Percentiles rank a stretch among this genome's conserved stretches.
phyloP scores from a whole-genome alignment of 495 filamentous ascomycete genomes.

The Geopyxis carbonaria region DNA sequence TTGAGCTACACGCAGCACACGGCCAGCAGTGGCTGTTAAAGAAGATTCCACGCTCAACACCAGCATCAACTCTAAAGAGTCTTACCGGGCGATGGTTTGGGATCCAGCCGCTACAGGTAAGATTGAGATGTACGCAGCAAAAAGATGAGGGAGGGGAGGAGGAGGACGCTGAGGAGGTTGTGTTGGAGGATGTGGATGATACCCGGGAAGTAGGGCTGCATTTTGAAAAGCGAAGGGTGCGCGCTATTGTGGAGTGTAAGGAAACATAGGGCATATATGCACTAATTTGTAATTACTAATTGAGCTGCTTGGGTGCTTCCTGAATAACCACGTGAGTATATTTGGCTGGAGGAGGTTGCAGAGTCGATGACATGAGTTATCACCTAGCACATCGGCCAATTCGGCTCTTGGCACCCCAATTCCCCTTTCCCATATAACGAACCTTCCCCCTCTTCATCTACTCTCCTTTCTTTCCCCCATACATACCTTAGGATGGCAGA shows the following conservation, averaged over 20 bases:
- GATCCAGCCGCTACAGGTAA: constrained; percentile 42
- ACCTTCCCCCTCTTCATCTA: too few relatives aligned
- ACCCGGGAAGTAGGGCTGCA: constrained; percentile 3
- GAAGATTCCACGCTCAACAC: constrained; percentile 56
- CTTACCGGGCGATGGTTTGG: constrained; percentile 55
- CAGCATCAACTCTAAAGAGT: constrained; percentile 66
- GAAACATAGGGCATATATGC: too few relatives aligned
- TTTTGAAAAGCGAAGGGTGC: constrained; percentile 1
- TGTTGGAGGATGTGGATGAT: constrained; percentile 3
- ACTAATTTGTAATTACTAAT: too few relatives aligned
- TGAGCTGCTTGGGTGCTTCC: too few relatives aligned
- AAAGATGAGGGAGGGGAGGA: constrained; percentile 40
- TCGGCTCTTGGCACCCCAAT: too few relatives aligned
- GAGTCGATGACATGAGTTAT: too few relatives aligned
- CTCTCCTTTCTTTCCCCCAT: too few relatives aligned
- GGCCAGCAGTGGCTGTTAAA: constrained; percentile 27
- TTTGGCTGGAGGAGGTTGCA: too few relatives aligned
- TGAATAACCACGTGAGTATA: too few relatives aligned
- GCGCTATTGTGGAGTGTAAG: neutral
- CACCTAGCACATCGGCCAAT: too few relatives aligned
- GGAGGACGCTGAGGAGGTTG: constrained; percentile 23
- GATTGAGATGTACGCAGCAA: constrained; percentile 59
- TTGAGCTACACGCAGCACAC: constrained; percentile 2
- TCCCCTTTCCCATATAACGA: too few relatives aligned
- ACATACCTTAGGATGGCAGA: too few relatives aligned